Base-by-base conservation (phyloP, 2,329 filamentous ascomycete genomes). In the Colletotrichum sp. region DNA sequence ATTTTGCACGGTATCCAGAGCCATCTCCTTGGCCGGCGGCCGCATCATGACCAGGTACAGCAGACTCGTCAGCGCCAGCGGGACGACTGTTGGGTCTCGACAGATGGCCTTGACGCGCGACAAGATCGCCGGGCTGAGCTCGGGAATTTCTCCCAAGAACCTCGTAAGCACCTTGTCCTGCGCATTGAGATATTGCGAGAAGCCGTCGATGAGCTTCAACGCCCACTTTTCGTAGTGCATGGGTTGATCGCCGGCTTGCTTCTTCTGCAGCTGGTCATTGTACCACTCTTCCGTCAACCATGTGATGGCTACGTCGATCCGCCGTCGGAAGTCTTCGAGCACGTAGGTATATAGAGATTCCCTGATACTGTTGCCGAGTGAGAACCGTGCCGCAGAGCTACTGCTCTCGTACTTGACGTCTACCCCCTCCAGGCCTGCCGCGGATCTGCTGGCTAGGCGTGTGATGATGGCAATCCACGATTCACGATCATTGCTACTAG, bases 211-310 rank as follows among this genome's bases (percentile, higher is more conserved):
- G n/a, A 99, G 89, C 75, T 93, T 93, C 77, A 96, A 85, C 4
- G 93, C 92, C 90, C 95, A 98, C 81, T 92, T 92, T 75, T 95
- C 92, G 84, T 98, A 98, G 83, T 97, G 91, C 39, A 90, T 82
- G 4, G 90, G 88, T 9, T 89, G 89, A 55, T 89, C 87, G 13
- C 83, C 83, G 39, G 83, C 84, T n/a, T 82, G 81, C 70, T 84
- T 87, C 73, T 81, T 86, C 76, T 83, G 86, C 78, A 87, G 85
- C 83, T 84, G 92, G 83, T 99, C 96, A 80, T 96, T 98, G 84
- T 98, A 99, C 96, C 97, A 99, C 85, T 99, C 97, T 84, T 99
- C 97, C 80, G 94, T 98, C 18, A 99, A 89, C 97, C 97, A 99
- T 9, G 94, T 93, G 68, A 99, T 95, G 2, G 96, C 96, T 26